Evolutionary conservation across 805 yeast species (phyloP).

Genomic region (Sugiyamaella chiloensis): DNA sequence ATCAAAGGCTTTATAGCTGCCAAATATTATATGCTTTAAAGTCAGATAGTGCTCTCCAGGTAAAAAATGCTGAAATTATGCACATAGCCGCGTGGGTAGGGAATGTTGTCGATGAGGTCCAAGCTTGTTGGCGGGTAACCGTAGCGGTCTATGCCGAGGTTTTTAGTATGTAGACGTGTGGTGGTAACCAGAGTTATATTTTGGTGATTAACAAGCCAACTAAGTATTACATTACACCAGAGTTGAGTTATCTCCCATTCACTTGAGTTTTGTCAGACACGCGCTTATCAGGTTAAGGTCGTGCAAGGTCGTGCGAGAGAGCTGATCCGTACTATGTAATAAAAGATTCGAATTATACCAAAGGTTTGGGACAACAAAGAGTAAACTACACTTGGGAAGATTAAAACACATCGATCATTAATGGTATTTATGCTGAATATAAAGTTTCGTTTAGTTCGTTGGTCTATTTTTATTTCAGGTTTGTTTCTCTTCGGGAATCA

Average conservation of each 20-base stretch:
- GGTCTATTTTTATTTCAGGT: no score
- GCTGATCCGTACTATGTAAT: no score
- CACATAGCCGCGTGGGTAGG: conserved; percentile 3
- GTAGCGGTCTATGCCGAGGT: background rate
- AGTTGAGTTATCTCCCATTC: background rate
- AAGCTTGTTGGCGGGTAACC: background rate
- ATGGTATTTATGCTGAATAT: no score
- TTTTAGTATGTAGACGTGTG: background rate
- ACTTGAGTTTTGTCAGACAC: background rate
- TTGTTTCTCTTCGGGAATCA: no score
- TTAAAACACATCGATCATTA: no score
- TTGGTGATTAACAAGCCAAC: background rate
- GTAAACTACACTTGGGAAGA: no score
- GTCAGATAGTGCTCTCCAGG: background rate
- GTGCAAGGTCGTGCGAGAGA: no score
- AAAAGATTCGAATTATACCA: no score
- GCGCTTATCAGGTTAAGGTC: background rate
- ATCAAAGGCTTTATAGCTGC: background rate
- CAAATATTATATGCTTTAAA: background rate
- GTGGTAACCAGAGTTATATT: no score
- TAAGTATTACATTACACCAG: no score
- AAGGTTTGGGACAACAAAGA: no score
- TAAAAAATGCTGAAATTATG: conserved; percentile 5
- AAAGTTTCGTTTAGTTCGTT: no score
- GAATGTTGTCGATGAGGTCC: background rate